Conservation (phyloP, 768 basidiomycete species). For the Kwoniella botswanensis region DNA sequence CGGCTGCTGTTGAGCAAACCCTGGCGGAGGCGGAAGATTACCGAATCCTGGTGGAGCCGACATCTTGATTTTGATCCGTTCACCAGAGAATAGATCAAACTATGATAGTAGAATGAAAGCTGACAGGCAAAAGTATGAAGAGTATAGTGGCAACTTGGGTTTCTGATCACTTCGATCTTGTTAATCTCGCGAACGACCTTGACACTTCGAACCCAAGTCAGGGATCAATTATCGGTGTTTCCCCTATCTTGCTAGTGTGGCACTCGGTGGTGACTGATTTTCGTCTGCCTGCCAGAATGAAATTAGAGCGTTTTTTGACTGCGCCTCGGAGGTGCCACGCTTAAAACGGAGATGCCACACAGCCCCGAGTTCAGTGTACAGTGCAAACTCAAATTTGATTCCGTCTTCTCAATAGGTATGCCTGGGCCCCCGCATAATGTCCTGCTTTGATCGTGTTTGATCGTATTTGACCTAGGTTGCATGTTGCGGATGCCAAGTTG, state of each 20-base stretch:
- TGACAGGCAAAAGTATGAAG: no score
- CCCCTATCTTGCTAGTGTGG: not conserved
- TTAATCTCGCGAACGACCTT: conserved; percentile 9
- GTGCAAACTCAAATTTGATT: not conserved
- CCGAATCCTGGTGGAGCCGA: conserved; percentile 49
- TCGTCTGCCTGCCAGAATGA: not conserved
- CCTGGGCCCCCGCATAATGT: not conserved
- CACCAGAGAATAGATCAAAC: not conserved
- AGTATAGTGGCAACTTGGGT: not conserved
- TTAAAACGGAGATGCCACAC: not conserved
- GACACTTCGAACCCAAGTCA: not conserved
- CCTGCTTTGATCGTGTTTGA: not conserved
- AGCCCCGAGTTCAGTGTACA: not conserved
- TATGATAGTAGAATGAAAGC: not conserved
- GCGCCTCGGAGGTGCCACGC: not conserved
- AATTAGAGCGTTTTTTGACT: not conserved
- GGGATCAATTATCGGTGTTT: conserved; percentile 9
- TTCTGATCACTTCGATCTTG: conserved; percentile 5
- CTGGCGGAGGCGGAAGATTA: conserved; percentile 28
- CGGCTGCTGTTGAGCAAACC: conserved; percentile 17
- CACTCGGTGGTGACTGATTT: not conserved
- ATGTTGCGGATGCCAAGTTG: not conserved
- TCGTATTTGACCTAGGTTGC: not conserved
- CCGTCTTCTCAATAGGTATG: not conserved
- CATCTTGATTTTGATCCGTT: conserved; percentile 20